Conservation (phyloP, 306 rosid species). For the Rosa persica region DNA sequence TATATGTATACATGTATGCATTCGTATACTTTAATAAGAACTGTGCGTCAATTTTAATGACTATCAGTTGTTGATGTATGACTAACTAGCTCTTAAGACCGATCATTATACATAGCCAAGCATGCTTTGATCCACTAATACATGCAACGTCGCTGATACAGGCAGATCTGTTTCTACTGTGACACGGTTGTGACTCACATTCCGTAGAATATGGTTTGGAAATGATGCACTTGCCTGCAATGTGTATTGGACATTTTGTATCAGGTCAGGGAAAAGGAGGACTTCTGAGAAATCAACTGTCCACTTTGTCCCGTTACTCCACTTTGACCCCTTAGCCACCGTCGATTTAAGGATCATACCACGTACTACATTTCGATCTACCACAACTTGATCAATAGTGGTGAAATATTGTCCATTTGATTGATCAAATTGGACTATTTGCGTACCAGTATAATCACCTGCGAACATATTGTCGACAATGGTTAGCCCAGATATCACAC, state of each 20-base stretch:
- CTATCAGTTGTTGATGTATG: background rate
- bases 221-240: constrained; percentile 28
- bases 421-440: constrained; percentile 34
- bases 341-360: constrained; percentile 41
- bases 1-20: background rate
- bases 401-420: constrained; percentile 26
- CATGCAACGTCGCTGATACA: constrained; percentile 36
- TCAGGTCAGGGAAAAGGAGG: constrained; percentile 36
- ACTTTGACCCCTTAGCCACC: constrained; percentile 33
- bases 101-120: background rate
- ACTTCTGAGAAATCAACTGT: constrained; percentile 32
- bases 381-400: constrained; percentile 34
- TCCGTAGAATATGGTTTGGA: constrained; percentile 32
- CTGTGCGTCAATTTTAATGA: too few species aligned
- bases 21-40: background rate
- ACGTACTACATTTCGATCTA: constrained; percentile 36
- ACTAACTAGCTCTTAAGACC: background rate
- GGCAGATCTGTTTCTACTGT: constrained; percentile 29
- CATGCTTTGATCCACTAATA: constrained; percentile 37
- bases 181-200: constrained; percentile 24
- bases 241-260: constrained; percentile 37
- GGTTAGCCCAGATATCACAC: constrained; percentile 27
- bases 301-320: constrained; percentile 38
- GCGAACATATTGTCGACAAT: constrained; percentile 43
- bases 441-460: constrained; percentile 39